Conservation (phyloP, 2,329 filamentous ascomycete genomes). For the Pseudocercospora musae region DNA sequence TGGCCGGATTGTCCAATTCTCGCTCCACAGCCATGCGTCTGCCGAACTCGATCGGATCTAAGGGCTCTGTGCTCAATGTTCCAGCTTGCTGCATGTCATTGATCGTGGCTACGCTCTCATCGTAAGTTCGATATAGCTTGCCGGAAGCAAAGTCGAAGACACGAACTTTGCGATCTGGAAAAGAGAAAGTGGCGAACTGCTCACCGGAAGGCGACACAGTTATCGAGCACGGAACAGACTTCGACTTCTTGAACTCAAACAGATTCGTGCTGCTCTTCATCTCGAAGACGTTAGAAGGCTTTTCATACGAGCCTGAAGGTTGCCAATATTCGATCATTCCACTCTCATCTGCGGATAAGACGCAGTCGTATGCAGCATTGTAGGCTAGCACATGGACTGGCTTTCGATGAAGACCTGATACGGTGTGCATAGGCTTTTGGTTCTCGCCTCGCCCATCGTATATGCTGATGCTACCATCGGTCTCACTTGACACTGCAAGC, state of each 20-base stretch:
- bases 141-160: slow-evolving; percentile 89
- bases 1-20: slow-evolving; percentile 69
- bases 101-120: slow-evolving; percentile 84
- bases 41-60: slow-evolving; percentile 91
- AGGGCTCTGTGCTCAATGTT: slow-evolving; percentile 66
- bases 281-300: slow-evolving; percentile 85
- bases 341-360: slow-evolving; percentile 80
- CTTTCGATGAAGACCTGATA: slow-evolving; percentile 75
- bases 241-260: slow-evolving; percentile 95
- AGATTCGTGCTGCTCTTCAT: slow-evolving; percentile 92
- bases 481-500: slow-evolving; percentile 76
- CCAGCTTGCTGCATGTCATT: slow-evolving; percentile 97
- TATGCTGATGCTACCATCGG: slow-evolving; percentile 69
- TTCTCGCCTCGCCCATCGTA: slow-evolving; percentile 89
- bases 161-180: slow-evolving; percentile 89
- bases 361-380: slow-evolving; percentile 85
- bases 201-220: slow-evolving; percentile 82
- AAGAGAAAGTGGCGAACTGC: slow-evolving; percentile 83
- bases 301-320: slow-evolving; percentile 76
- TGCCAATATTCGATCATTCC: slow-evolving; percentile 98
- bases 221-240: slow-evolving; percentile 76
- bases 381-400: slow-evolving; percentile 83
- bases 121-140: slow-evolving; percentile 88
- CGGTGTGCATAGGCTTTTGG: slow-evolving; percentile 68
- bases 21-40: slow-evolving; percentile 80